Conservation (phyloP, 2,329 filamentous ascomycete genomes). For the Gnomoniopsis smithogilvyi region DNA sequence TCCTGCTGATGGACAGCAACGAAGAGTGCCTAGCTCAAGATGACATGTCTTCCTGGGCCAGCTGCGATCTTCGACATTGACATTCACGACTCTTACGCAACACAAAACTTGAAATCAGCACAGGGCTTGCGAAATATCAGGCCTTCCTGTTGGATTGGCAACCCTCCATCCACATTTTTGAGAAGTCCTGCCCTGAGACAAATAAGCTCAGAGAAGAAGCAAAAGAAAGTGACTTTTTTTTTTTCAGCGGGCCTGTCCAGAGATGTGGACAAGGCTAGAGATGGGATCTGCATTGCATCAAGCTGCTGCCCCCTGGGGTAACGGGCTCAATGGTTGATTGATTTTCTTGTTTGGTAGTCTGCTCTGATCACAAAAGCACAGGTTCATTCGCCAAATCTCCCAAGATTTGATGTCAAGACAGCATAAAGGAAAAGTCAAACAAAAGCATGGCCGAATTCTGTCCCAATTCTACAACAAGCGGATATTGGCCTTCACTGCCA, state of each 20-base stretch:
- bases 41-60: no score
- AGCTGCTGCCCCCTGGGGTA: not conserved
- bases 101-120: no score
- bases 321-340: not conserved
- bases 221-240: not conserved
- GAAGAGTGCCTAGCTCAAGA: no score
- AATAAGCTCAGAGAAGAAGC: not conserved
- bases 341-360: not conserved
- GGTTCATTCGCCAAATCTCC: not conserved
- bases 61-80: no score
- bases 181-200: not conserved
- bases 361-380: constrained; percentile 1
- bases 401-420: not conserved
- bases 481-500: not conserved
- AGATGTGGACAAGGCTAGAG: not conserved
- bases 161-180: not conserved
- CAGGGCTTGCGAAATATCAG: no score
- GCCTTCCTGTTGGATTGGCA: not conserved
- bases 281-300: not conserved
- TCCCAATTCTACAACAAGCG: not conserved
- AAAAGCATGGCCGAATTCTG: not conserved
- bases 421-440: constrained; percentile 2
- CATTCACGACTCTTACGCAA: no score
- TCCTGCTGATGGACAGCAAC: no score
- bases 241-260: not conserved